Base-by-base conservation (phyloP, 2,329 filamentous ascomycete genomes). In the Xylaria sp. region DNA sequence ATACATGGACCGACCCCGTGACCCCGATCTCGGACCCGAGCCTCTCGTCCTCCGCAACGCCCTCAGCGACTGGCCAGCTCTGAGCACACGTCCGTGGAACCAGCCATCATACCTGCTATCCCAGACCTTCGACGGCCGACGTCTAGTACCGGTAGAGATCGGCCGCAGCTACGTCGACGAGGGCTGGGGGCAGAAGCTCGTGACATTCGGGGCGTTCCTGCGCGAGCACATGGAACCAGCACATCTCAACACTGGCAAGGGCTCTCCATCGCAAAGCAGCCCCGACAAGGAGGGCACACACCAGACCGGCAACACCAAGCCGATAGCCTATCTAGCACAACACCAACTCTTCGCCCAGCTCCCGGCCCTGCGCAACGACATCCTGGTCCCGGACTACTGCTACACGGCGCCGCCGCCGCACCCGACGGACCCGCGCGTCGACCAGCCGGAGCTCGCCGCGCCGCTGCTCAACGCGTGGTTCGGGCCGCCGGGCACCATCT, bases 401-500 rank as follows among this genome's bases (percentile, higher is more conserved):
- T 96, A 90, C 79, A 85, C 88, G 5, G 75, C 81, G 1, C 89
- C 90, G 0, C 89, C 91, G 0, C 78, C 78, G 0, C 84, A 87
- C 61, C 80, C 80, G 13, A 71, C 72, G 3, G 73, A 76, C 48
- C 56, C 72, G 5, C 61, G 71, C 4, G 70, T 75, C 38, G 66
- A 79, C 66, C 76, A 79, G 56, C 74, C 77, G 2, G 76, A 77
- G 37, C 75, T 84, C 11, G 81, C 80, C 6, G 82, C 86, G 21
- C 92, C 92, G 0, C 80, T 90, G 43, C 81, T 96, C 17, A 96
- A 98, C 75, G 93, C 92, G 7, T 99, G 95, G 95, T 90, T 98
- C 65, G 95, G 95, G 0, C 95, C 95, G 0, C 81, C 87, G 0
- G 88, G 87, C 51, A 98, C 95, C 0, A 93, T 97, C 65, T 97